phyloP scores from a whole-genome alignment of 2,329 filamentous ascomycete genomes.

The Magnaporthiopsis incrustans region DNA sequence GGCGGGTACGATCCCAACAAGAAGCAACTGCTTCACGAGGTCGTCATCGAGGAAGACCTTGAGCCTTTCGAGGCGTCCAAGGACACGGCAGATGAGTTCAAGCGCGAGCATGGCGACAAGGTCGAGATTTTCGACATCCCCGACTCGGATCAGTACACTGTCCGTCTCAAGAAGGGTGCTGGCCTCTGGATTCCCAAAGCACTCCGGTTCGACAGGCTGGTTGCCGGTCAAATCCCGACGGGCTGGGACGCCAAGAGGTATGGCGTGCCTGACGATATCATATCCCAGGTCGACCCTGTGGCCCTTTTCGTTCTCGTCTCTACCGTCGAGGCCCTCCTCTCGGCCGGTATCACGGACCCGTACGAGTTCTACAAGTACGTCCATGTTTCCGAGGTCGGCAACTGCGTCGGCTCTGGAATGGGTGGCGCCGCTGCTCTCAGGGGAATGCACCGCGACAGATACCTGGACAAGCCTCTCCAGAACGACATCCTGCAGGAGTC shows the following conservation, averaged over 20 bases:
- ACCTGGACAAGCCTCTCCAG: conserved; percentile 92
- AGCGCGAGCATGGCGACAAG: conserved; percentile 93
- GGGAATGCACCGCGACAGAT: conserved; percentile 98
- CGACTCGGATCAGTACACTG: conserved; percentile 87
- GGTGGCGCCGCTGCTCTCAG: conserved; percentile 87
- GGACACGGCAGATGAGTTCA: conserved; percentile 96
- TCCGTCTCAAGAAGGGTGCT: conserved; percentile 92
- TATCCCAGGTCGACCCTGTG: conserved; percentile 93
- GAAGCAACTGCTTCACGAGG: conserved; percentile 96
- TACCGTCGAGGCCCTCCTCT: conserved; percentile 82
- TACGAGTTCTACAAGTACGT: conserved; percentile 99
- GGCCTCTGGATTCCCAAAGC: conserved; percentile 95
- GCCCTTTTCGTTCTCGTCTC: conserved; percentile 93
- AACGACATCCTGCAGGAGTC: conserved; percentile 99
- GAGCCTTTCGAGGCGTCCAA: conserved; percentile 96
- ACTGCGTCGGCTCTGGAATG: conserved; percentile 97
- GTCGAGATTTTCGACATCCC: conserved; percentile 94
- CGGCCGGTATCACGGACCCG: conserved; percentile 92
- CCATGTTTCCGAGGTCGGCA: conserved; percentile 94
- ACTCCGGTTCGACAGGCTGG: conserved; percentile 90
- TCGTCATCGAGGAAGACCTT: conserved; percentile 93
- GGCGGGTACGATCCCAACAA: conserved; percentile 95
- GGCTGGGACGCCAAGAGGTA: conserved; percentile 97
- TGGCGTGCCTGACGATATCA: conserved; percentile 94
- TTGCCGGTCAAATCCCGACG: conserved; percentile 92